Percentiles rank a stretch among this genome's conserved stretches.
phyloP scores from a whole-genome alignment of 2,329 filamentous ascomycete genomes.

The Ilyonectria mors-panacis region DNA sequence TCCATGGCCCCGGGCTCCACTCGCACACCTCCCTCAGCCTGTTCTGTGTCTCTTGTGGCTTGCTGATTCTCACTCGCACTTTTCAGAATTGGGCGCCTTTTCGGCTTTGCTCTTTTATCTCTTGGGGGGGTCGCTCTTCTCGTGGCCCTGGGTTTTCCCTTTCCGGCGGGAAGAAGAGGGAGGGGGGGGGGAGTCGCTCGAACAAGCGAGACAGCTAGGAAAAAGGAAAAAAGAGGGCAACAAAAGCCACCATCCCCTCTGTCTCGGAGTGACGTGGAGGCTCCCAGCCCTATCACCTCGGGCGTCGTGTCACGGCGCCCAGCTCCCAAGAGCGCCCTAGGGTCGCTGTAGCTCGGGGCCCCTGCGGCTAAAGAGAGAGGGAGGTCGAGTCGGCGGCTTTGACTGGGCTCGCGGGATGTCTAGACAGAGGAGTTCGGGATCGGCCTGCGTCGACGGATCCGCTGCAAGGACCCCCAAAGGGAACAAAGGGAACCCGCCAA shows the following conservation, averaged over 20 bases:
- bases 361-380: conserved; percentile 5
- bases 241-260: conserved; percentile 27
- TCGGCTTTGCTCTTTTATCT: background rate
- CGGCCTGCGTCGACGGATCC: conserved; percentile 2
- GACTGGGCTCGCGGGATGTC: background rate
- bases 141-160: background rate
- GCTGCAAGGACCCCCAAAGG: background rate
- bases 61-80: no score
- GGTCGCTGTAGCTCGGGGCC: conserved; percentile 14
- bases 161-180: background rate
- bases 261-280: conserved; percentile 35
- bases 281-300: conserved; percentile 36
- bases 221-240: conserved; percentile 12
- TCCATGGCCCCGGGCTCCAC: conserved; percentile 11
- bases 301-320: conserved; percentile 11
- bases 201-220: background rate
- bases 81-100: background rate
- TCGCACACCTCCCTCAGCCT: background rate
- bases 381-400: background rate
- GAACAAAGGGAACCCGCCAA: background rate
- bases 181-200: conserved; percentile 14
- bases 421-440: background rate
- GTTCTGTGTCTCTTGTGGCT: no score
- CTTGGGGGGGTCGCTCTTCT: background rate
- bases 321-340: conserved; percentile 24